Base-by-base conservation (phyloP, 2,329 filamentous ascomycete genomes). In the Arthrobotrys sphaeroides region DNA sequence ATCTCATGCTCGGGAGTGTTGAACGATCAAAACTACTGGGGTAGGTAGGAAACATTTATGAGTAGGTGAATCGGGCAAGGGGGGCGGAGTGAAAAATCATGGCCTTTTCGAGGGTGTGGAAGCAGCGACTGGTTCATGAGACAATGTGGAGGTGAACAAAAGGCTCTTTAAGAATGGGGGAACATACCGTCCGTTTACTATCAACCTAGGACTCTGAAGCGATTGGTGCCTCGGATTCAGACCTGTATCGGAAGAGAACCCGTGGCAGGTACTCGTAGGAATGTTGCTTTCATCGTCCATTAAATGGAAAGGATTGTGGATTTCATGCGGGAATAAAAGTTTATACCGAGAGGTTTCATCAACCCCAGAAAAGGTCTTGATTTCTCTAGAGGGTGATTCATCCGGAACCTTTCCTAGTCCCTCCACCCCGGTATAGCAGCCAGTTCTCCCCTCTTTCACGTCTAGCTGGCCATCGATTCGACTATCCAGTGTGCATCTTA, bases 291-390 rank as follows among this genome's bases (percentile, higher is more conserved):
- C 57, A 13, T 69, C 72, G n/a, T 69, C 57, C 22, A 47, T 22
- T 4, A 75, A n/a, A 38, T 59, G 51, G 36, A 68, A 43, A 20
- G 57, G 38, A 18, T 47, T 22, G 20, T 64, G 64, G 16, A 65
- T 65, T 2, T 51, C 26, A 20, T 57, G 57, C 16, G 72, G 64
- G 33, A 75, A 69, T 57, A 75, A 16, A 42, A 65, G 57, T 22
- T 75, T 69, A 59, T 64, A 75, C n/a, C 47, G 47, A 12, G 72
- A 36, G n/a, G 51, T 31, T 22, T 75, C 72, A 12, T 69, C 64
- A 16, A 26, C 49, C 13, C 55, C 38, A 16, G 47, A 2, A 40
- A 38, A 31, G n/a, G 59, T 16, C 2, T 43, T 40, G 40, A 40
- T 31, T 33, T 57, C 49, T 49, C 51, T 60, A 13, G 40, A 31